Evolutionary conservation across 345 rosid species (phyloP), one percentile per base, ranked within the genome.

Genomic region (Rhizophora apiculata): DNA sequence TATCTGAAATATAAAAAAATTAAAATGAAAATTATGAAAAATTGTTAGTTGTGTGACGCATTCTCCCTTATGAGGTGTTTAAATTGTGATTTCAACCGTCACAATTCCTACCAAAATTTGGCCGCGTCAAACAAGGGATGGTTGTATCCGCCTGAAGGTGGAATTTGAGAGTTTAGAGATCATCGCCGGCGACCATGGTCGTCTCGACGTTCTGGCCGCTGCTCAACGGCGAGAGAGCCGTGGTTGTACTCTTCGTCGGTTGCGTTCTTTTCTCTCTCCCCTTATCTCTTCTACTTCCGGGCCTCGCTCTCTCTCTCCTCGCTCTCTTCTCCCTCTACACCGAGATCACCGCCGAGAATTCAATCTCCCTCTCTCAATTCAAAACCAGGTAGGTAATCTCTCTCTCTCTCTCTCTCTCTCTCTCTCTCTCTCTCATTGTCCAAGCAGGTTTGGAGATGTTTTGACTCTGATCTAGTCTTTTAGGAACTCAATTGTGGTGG

Each of bases 221-320:
- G 74, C 21, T 83, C 22, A 89, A 79, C 76, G 99, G 99, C 69
- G 99, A 95, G 83, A 86, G 97, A 79, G 92, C 83, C 18, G 89
- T 95, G 57, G 96, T 92, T 11, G 65, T 79, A 49, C 75, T 89
- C 46, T 87, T 90, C 68, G 70, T 86, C 48, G 70, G 74, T 63
- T 82, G 82, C 55, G 71, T 89, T 53, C 77, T 90, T 68, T 71
- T 58, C 74, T 86, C 96, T 57, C 84, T 88, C 22, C 96, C 97
- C 43, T 36, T 65, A 2, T 80, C 89, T 61, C 88, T 91, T 22
- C 72, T 92, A 74, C 71, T 72, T 29, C 96, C 87, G 57, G 99
- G 89, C 76, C 76, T 87, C 76, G 73, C 87, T 43, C 92, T 92
- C 70, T 82, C 76, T 46, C 77, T 85, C n/a, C 65, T 72, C 53